Percentiles rank a stretch among this genome's conserved stretches.
These are phyloP conservation scores for Heterobasidion irregulare DNA, from an alignment of 1,284 basidiomycete genomes.

Conservation along the genomic window DNA sequence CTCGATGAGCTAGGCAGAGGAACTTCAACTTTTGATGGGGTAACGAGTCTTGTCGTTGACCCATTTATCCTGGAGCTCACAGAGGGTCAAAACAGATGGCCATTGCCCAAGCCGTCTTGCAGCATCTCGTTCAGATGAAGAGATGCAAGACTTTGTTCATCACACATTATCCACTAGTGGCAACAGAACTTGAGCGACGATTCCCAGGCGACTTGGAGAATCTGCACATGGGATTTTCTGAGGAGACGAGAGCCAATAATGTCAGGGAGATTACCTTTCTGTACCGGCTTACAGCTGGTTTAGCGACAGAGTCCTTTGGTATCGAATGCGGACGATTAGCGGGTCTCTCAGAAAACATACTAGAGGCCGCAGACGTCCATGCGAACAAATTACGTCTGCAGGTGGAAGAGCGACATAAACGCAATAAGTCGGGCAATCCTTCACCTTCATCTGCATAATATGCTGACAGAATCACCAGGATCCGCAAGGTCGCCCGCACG, in stretches of 20 bases:
- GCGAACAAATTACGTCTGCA: constrained; percentile 48
- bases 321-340: constrained; percentile 88
- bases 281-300: constrained; percentile 65
- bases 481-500: constrained; percentile 2
- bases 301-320: constrained; percentile 80
- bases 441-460: not conserved
- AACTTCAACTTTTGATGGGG: constrained; percentile 81
- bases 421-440: constrained; percentile 37
- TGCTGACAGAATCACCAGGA: not conserved
- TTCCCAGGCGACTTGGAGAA: constrained; percentile 60
- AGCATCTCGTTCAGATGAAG: constrained; percentile 56
- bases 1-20: constrained; percentile 83
- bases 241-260: constrained; percentile 59
- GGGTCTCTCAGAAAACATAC: constrained; percentile 61
- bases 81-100: constrained; percentile 52
- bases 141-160: constrained; percentile 87
- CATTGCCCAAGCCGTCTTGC: constrained; percentile 72
- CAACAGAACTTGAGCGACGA: constrained; percentile 44
- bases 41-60: constrained; percentile 25
- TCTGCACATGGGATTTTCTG: constrained; percentile 81
- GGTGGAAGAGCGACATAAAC: constrained; percentile 39
- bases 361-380: constrained; percentile 49
- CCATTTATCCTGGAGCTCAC: not conserved
- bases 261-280: constrained; percentile 78
- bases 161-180: constrained; percentile 83